phyloP scores from a whole-genome alignment of 2,329 filamentous ascomycete species.

The Xylariaceae sp. region DNA sequence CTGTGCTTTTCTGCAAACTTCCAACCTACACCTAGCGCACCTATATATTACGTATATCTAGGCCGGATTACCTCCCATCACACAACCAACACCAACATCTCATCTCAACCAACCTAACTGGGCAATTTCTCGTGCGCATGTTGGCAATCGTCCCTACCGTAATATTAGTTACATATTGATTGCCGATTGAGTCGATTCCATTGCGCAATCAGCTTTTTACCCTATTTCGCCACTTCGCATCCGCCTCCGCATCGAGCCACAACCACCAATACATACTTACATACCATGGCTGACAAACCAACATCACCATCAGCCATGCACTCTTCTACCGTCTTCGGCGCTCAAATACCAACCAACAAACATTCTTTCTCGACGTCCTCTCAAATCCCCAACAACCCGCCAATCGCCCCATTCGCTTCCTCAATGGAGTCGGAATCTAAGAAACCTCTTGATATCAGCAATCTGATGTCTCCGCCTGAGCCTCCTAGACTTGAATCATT shows the following conservation, averaged over 20 bases:
- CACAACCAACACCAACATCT: constrained; percentile 2
- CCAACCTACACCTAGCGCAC: constrained; percentile 5
- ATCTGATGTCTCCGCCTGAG: constrained; percentile 65
- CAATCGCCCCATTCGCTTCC: constrained; percentile 23
- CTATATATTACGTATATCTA: constrained; percentile 16
- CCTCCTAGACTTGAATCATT: constrained; percentile 57
- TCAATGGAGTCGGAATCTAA: constrained; percentile 33
- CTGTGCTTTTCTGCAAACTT: constrained; percentile 25
- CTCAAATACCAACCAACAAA: constrained; percentile 13
- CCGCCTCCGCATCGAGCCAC: constrained; percentile 18
- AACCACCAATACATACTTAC: too few relatives aligned
- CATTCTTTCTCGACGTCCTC: constrained; percentile 9
- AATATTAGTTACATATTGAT: constrained; percentile 6
- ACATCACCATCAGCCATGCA: constrained; percentile 26
- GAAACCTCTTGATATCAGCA: constrained; percentile 53
- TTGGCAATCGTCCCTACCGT: constrained; percentile 17
- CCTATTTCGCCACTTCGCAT: constrained; percentile 34
- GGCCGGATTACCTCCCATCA: too few relatives aligned
- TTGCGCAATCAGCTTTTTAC: constrained; percentile 29
- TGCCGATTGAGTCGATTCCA: constrained; percentile 28
- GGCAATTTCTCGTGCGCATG: constrained; percentile 2
- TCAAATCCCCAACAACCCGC: constrained; percentile 13
- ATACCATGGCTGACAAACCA: constrained; percentile 37
- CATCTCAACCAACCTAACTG: constrained; percentile 5
- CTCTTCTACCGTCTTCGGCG: constrained; percentile 23